Conservation (phyloP, 306 rosid genomes). For the Cercis canadensis region DNA sequence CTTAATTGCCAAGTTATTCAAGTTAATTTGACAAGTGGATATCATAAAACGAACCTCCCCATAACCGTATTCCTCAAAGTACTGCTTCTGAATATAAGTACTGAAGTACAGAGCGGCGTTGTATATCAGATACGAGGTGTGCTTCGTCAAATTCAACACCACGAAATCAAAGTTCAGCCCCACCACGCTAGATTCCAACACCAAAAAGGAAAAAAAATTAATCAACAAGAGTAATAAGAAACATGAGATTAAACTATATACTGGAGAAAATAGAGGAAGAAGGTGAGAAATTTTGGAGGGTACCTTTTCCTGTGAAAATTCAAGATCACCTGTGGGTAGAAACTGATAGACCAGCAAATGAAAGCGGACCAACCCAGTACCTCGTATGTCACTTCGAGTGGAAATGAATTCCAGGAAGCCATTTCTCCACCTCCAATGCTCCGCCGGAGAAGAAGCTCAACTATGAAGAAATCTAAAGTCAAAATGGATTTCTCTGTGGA, state of each 20-base stretch:
- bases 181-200: slow-evolving; percentile 62
- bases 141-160: slow-evolving; percentile 83
- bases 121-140: slow-evolving; percentile 84
- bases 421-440: slow-evolving; percentile 22
- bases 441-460: not conserved
- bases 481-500: not conserved
- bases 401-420: slow-evolving; percentile 87
- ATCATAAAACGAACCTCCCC: slow-evolving; percentile 52
- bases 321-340: slow-evolving; percentile 89
- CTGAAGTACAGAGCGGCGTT: slow-evolving; percentile 91
- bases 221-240: not conserved
- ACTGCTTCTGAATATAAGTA: slow-evolving; percentile 74
- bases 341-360: slow-evolving; percentile 74
- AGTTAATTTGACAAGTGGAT: not conserved
- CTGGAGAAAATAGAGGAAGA: not conserved
- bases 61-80: slow-evolving; percentile 68
- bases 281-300: not conserved
- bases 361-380: slow-evolving; percentile 86
- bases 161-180: slow-evolving; percentile 92
- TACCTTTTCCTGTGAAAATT: slow-evolving; percentile 89
- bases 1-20: not conserved
- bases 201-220: not conserved
- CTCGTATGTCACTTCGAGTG: slow-evolving; percentile 62
- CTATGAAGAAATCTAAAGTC: too few relatives aligned
- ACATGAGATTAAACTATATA: not conserved